These are phyloP conservation scores for Fragilaria radians DNA, from an alignment of 108 stramenopile species.

Conservation along the genomic window DNA sequence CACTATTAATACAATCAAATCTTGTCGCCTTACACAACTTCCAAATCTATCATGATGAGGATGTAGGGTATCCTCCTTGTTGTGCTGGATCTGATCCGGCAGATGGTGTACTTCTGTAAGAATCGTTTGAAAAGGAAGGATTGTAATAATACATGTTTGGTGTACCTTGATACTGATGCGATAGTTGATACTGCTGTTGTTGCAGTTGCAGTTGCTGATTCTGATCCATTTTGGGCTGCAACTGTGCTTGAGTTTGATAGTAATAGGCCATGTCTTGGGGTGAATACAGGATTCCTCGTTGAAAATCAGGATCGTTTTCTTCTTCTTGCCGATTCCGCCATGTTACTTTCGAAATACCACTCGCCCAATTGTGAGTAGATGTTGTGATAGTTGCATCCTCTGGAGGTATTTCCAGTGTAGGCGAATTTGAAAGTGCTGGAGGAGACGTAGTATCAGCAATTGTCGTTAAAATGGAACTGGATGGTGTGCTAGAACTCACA, in stretches of 20 bases:
- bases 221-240: neutral
- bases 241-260: neutral
- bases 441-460: neutral
- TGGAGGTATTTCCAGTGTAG: neutral
- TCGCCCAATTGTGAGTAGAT: too few species aligned
- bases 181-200: neutral
- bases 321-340: slow-evolving; percentile 79
- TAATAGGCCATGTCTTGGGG: neutral
- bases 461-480: slow-evolving; percentile 1
- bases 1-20: too few species aligned
- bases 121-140: neutral
- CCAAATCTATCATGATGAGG: too few species aligned
- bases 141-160: neutral
- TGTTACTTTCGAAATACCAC: slow-evolving; percentile 50
- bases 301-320: slow-evolving; percentile 83
- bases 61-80: too few species aligned
- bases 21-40: too few species aligned
- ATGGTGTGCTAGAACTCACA: slow-evolving; percentile 9
- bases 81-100: neutral
- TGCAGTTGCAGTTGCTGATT: neutral
- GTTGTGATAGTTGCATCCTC: slow-evolving; percentile 11
- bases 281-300: slow-evolving; percentile 21
- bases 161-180: neutral
- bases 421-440: slow-evolving; percentile 1
- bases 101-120: neutral